Base-by-base conservation (phyloP, 345 rosid genomes). In the Salix koriyanagi region DNA sequence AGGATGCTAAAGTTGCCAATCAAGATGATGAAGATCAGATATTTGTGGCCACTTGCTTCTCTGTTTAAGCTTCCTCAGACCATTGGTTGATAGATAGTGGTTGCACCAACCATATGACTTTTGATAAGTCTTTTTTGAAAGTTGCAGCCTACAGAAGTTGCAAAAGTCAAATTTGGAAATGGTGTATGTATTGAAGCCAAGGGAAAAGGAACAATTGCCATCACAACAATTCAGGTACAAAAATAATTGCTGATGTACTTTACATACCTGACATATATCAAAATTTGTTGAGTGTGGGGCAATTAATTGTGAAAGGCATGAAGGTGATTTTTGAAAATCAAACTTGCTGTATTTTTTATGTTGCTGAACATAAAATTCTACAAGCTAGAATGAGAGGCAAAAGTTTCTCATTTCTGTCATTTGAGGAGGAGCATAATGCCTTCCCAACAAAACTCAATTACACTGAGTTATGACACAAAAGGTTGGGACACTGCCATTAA, bases 221-320 rank as follows among this genome's bases (percentile, higher is more conserved):
- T 15, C 13, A 13, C 6, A 32, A 67, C 12, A 9, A 9, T 18
- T 61, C 0, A 25, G 32, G 65, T 61, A 73, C 48, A 16, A 82
- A 69, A n/a, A 12, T 46, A 0, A 74, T 74, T 58, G 0, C 0
- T 1, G 50, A 80, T 69, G 81, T 76, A 4, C 21, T 76, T 0
- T 83, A 44, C 73, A 71, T 79, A 4, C 72, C 66, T 5, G 18
- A 71, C 0, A 25, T 83, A 0, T 64, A 76, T 34, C 74, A 83
- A 15, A 79, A 83, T 6, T 14, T 79, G 19, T 19, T 36, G 39
- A 36, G 7, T 36, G 39, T 36, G 1, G 39, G 39, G 7, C 7
- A 36, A 36, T 36, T 36, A 1, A 30, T 36, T 0, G 39, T 6
- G 1, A 36, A 36, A 36, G 39, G 7, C 1, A 36, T 36, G 39